A percentile compares a stretch with the other conserved stretches of the same genome.
Evolutionary conservation across 192 early-diverging fungal genomes (phyloP).

Genomic region (Borealophlyctis nickersoniae): DNA sequence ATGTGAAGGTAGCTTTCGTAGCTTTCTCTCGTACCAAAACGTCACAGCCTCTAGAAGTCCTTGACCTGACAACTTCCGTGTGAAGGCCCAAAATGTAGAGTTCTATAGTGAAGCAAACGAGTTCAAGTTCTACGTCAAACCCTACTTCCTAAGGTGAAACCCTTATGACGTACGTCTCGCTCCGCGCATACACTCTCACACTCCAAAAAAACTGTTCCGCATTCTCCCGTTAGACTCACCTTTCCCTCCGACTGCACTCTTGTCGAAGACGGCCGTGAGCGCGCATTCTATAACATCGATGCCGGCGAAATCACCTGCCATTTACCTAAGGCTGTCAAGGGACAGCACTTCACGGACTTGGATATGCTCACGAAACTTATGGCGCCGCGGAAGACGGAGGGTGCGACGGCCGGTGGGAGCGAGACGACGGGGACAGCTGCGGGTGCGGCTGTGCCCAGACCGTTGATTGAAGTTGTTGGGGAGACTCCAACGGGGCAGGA

Average conservation of each 20-base stretch:
- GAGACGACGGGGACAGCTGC: constrained; percentile 7
- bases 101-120: constrained; percentile 76
- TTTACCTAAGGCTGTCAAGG: constrained; percentile 75
- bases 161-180: background rate
- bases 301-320: constrained; percentile 68
- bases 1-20: constrained; percentile 57
- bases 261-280: constrained; percentile 81
- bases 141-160: constrained; percentile 83
- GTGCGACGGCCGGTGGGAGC: background rate
- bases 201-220: too few species aligned
- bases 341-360: constrained; percentile 81
- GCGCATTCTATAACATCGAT: constrained; percentile 75
- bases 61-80: background rate
- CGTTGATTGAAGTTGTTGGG: constrained; percentile 64
- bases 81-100: constrained; percentile 81
- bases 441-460: constrained; percentile 22
- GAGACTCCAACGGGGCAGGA: constrained; percentile 30
- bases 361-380: constrained; percentile 86
- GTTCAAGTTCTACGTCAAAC: constrained; percentile 84
- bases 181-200: too few species aligned
- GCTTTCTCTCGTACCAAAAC: background rate
- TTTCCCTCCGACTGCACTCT: constrained; percentile 81
- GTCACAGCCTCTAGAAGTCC: too few species aligned
- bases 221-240: constrained; percentile 53
- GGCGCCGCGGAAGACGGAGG: constrained; percentile 41